Conservation (phyloP, 2,329 filamentous ascomycete genomes). For the Sclerotinia borealis region DNA sequence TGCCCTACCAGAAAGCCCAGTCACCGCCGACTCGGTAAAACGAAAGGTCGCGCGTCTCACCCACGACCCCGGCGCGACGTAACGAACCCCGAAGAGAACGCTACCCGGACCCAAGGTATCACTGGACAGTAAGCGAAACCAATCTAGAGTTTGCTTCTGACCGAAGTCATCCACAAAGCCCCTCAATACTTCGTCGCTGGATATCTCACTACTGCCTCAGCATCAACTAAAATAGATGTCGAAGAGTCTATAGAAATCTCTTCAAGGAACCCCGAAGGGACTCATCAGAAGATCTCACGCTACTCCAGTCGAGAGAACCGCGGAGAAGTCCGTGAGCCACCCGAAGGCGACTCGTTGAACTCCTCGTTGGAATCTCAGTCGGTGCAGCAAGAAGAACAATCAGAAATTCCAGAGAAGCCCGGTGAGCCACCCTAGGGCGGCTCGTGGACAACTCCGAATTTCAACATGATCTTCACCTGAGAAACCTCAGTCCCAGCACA, state of each 20-base stretch:
- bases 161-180: not conserved
- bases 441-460: not conserved
- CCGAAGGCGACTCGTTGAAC: not conserved
- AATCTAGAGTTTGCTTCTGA: not conserved
- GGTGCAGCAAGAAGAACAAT: slow-evolving; percentile 3
- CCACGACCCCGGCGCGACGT: slow-evolving; percentile 4
- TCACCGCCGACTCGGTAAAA: not conserved
- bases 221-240: slow-evolving; percentile 5
- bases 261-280: not conserved
- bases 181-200: not conserved
- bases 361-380: not conserved
- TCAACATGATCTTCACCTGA: not conserved
- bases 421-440: not conserved
- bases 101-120: slow-evolving; percentile 2
- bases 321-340: not conserved
- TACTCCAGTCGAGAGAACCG: not conserved
- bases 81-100: not conserved
- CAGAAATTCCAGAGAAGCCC: not conserved
- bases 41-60: not conserved
- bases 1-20: not conserved
- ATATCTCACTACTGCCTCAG: slow-evolving; percentile 7
- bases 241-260: not conserved
- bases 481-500: slow-evolving; percentile 3
- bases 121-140: not conserved
- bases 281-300: not conserved